Evolutionary conservation across 2,329 filamentous ascomycete genomes (phyloP).

Genomic region (Bertia moriformis): DNA sequence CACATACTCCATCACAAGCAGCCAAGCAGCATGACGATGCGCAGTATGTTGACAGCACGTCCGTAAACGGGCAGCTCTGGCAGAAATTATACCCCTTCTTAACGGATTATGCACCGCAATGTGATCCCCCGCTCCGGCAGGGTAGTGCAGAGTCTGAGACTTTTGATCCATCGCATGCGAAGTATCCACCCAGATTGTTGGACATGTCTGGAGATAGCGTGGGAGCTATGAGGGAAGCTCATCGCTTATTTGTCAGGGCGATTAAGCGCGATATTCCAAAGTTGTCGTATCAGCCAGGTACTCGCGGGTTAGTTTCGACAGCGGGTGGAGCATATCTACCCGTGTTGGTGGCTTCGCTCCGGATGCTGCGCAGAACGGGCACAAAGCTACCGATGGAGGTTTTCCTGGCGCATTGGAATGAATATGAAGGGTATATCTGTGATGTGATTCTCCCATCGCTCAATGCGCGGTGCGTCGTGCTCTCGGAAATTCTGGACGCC

Average conservation of each 20-base stretch:
- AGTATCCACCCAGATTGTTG: background rate
- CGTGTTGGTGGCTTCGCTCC: slow-evolving; percentile 7
- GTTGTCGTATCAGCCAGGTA: background rate
- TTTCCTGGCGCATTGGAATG: slow-evolving; percentile 17
- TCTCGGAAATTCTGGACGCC: slow-evolving; percentile 16
- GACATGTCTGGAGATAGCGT: background rate
- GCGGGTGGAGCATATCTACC: background rate
- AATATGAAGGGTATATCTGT: slow-evolving; percentile 21
- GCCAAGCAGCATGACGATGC: no score
- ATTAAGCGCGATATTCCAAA: background rate
- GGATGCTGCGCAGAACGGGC: slow-evolving; percentile 21
- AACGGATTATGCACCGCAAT: background rate
- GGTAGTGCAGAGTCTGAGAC: background rate
- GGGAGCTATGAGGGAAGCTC: slow-evolving; percentile 10
- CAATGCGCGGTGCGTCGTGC: slow-evolving; percentile 21
- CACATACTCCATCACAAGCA: no score
- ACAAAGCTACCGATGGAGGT: slow-evolving; percentile 23
- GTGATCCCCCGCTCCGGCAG: background rate
- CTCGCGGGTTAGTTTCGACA: background rate
- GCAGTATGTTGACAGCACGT: background rate
- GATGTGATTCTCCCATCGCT: slow-evolving; percentile 17
- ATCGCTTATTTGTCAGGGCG: slow-evolving; percentile 7
- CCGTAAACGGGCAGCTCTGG: background rate
- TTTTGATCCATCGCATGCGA: background rate
- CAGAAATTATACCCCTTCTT: background rate